A percentile compares a stretch with the other conserved stretches of the same genome.
Conservation (phyloP, 352 stramenopile genomes). For the Phytophthora citrophthora region DNA sequence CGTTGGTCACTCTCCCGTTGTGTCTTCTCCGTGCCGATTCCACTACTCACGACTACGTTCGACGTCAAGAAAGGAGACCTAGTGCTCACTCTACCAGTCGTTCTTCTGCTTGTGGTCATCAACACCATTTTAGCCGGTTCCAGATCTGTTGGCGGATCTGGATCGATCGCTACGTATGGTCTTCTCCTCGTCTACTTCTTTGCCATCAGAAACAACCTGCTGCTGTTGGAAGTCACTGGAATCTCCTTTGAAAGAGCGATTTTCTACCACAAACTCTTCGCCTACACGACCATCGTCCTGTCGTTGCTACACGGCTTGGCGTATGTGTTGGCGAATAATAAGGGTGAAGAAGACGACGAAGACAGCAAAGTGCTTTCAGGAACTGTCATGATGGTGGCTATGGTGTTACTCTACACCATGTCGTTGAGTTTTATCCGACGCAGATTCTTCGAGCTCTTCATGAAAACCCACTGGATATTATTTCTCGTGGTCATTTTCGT, state of each 20-base stretch:
- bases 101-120: slow-evolving; percentile 22
- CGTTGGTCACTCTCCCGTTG: slow-evolving; percentile 26
- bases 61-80: slow-evolving; percentile 47
- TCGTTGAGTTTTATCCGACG: slow-evolving; percentile 49
- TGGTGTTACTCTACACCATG: slow-evolving; percentile 42
- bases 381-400: slow-evolving; percentile 30
- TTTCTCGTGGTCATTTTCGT: slow-evolving; percentile 56
- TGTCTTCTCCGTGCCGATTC: slow-evolving; percentile 33
- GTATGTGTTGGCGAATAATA: slow-evolving; percentile 40
- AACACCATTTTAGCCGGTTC: slow-evolving; percentile 13
- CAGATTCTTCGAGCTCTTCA: slow-evolving; percentile 62
- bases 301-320: slow-evolving; percentile 47
- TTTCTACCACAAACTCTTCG: slow-evolving; percentile 58
- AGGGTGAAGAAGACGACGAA: slow-evolving; percentile 27
- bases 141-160: slow-evolving; percentile 1
- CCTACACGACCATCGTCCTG: slow-evolving; percentile 40
- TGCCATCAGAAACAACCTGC: slow-evolving; percentile 56
- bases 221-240: slow-evolving; percentile 46
- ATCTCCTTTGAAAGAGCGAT: slow-evolving; percentile 59
- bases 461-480: slow-evolving; percentile 54
- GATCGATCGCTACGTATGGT: slow-evolving; percentile 28
- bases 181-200: slow-evolving; percentile 51
- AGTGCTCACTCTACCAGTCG: slow-evolving; percentile 35
- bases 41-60: slow-evolving; percentile 28
- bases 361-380: slow-evolving; percentile 34